Percentiles rank a stretch among this genome's conserved stretches.
Conservation (phyloP, 2,329 filamentous ascomycete genomes). For the Paecilomyces fulvus region DNA sequence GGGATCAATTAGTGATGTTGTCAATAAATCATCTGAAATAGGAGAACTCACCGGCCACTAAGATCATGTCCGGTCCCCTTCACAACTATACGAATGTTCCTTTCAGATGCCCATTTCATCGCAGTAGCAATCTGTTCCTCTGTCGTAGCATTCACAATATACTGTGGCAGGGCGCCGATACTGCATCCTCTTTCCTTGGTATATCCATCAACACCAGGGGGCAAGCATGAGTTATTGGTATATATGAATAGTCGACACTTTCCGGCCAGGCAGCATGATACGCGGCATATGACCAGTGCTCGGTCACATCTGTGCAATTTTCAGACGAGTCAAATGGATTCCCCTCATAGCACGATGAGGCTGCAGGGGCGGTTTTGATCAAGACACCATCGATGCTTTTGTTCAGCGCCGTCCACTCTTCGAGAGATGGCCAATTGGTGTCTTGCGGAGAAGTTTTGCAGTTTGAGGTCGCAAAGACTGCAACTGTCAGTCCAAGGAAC, state of each 20-base stretch:
- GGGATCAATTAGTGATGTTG: not conserved
- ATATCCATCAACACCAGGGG: conserved; percentile 16
- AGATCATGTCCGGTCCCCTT: conserved; percentile 14
- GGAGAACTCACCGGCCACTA: conserved; percentile 11
- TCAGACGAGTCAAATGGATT: conserved; percentile 18
- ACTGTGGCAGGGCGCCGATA: conserved; percentile 21
- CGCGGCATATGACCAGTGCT: conserved; percentile 19
- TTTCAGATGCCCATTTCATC: conserved; percentile 13
- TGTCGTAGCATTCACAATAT: conserved; percentile 24
- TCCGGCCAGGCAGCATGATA: conserved; percentile 25
- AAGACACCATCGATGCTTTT: conserved; percentile 13
- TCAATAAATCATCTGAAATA: not conserved
- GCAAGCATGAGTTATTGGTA: conserved; percentile 27
- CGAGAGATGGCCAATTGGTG: conserved; percentile 9
- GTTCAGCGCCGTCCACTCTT: conserved; percentile 17
- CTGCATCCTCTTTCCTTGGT: conserved; percentile 15
- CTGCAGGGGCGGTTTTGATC: conserved; percentile 15
- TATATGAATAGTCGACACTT: conserved; percentile 22
- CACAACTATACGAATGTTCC: conserved; percentile 17
- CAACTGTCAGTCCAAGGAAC: too few species aligned
- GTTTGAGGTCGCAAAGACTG: too few species aligned
- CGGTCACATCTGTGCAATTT: conserved; percentile 15
- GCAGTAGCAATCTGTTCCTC: conserved; percentile 20
- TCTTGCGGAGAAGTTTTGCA: too few species aligned
- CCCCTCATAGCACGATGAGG: conserved; percentile 22